phyloP scores from a whole-genome alignment of 2,329 filamentous ascomycete species.

The Pseudocercospora cruenta region DNA sequence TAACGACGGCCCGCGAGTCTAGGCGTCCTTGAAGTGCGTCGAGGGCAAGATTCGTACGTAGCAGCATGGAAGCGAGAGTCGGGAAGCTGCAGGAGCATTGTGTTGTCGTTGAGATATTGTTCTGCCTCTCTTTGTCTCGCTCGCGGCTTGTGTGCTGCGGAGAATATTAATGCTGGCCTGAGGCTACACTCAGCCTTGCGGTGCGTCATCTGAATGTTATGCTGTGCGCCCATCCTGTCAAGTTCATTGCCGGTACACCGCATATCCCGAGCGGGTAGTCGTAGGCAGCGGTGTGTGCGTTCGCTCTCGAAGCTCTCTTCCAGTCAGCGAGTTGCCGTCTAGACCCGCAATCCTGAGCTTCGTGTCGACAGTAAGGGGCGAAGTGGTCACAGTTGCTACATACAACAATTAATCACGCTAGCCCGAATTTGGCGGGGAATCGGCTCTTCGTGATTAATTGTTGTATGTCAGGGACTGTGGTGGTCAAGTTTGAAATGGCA shows the following conservation, averaged over 20 bases:
- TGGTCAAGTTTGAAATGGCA: background rate
- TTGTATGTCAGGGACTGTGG: no score
- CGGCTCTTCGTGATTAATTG: no score
- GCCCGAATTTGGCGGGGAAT: no score
- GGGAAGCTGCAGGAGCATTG: background rate
- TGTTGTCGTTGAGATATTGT: background rate
- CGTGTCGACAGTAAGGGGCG: conserved; percentile 14
- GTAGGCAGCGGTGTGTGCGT: background rate
- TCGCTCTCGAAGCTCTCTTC: background rate
- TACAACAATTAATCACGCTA: no score
- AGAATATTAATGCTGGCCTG: background rate
- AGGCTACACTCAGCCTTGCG: conserved; percentile 10
- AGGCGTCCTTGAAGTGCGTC: no score
- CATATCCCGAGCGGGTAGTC: background rate
- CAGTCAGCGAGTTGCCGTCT: background rate
- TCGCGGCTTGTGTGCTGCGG: background rate
- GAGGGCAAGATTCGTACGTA: no score
- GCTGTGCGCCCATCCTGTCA: conserved; percentile 5
- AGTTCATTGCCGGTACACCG: conserved; percentile 4
- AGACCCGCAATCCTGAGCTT: conserved; percentile 17
- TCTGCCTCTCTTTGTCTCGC: background rate
- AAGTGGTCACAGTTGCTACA: no score
- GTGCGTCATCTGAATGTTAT: background rate
- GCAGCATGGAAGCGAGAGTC: background rate
- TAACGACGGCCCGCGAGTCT: no score